Conservation (phyloP, 345 rosid species). For the Gossypium arboreum region DNA sequence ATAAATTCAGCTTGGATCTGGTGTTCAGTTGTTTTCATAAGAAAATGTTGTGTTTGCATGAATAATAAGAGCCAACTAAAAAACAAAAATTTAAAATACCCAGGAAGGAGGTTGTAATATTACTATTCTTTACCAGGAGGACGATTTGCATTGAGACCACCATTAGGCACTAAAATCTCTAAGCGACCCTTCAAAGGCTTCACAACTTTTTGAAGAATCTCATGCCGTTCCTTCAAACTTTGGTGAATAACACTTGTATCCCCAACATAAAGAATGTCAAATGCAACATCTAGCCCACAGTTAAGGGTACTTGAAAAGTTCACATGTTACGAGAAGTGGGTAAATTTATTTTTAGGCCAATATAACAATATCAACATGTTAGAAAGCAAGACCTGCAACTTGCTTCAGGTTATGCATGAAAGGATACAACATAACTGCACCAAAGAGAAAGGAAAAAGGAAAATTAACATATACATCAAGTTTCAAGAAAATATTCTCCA, state of each 20-base stretch:
- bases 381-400: slow-evolving; percentile 14
- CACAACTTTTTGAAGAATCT: slow-evolving; percentile 64
- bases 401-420: slow-evolving; percentile 15
- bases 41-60: background rate
- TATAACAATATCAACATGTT: slow-evolving; percentile 12
- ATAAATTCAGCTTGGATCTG: background rate
- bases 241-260: slow-evolving; percentile 96
- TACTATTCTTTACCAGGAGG: slow-evolving; percentile 43
- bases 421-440: slow-evolving; percentile 99
- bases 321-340: background rate
- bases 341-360: slow-evolving; percentile 16
- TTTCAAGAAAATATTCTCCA: background rate
- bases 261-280: slow-evolving; percentile 89
- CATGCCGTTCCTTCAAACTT: slow-evolving; percentile 87
- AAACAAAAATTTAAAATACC: background rate
- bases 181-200: slow-evolving; percentile 80
- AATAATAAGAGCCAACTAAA: background rate
- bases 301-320: slow-evolving; percentile 36
- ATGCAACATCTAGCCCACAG: slow-evolving; percentile 72
- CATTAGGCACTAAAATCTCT: slow-evolving; percentile 77
- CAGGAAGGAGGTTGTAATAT: background rate
- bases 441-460: slow-evolving; percentile 16
- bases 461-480: slow-evolving; percentile 5
- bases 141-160: slow-evolving; percentile 59
- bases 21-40: background rate